phyloP scores from a whole-genome alignment of 176 grass and related monocot genomes.

The Rhynchospora breviuscula region DNA sequence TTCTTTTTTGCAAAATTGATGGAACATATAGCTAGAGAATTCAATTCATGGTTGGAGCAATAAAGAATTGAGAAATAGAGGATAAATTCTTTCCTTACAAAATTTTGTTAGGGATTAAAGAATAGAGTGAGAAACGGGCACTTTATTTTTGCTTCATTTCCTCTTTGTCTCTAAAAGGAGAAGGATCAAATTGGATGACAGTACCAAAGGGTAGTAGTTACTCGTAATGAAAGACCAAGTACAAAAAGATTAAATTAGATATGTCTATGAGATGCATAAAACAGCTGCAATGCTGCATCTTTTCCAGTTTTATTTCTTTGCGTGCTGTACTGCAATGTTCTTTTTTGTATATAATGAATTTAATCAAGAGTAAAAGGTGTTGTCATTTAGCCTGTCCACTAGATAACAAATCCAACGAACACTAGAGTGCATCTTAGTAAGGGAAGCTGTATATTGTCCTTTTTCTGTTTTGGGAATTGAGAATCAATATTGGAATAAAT shows the following conservation, averaged over 20 bases:
- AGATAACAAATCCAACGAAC: too few relatives aligned
- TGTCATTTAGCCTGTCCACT: too few relatives aligned
- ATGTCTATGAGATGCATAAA: not conserved
- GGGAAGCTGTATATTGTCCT: not conserved
- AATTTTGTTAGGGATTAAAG: not conserved
- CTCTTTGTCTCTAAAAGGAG: not conserved
- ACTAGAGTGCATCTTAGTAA: not conserved
- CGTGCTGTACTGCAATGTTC: not conserved
- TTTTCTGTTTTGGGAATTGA: not conserved
- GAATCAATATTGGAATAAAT: not conserved
- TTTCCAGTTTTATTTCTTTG: not conserved
- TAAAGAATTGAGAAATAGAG: too few relatives aligned
- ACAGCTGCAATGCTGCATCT: not conserved
- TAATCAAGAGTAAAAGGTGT: not conserved
- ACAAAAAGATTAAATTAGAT: not conserved
- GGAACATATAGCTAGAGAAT: not conserved
- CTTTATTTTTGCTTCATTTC: not conserved
- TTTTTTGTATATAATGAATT: not conserved
- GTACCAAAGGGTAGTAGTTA: not conserved
- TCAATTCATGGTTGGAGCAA: not conserved
- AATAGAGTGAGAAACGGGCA: not conserved
- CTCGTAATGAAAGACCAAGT: not conserved
- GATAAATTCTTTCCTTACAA: not conserved
- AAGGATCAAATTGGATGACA: not conserved
- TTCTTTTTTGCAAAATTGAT: not conserved